Conservation (phyloP, 2,329 filamentous ascomycete genomes). For the Diplodia seriata region DNA sequence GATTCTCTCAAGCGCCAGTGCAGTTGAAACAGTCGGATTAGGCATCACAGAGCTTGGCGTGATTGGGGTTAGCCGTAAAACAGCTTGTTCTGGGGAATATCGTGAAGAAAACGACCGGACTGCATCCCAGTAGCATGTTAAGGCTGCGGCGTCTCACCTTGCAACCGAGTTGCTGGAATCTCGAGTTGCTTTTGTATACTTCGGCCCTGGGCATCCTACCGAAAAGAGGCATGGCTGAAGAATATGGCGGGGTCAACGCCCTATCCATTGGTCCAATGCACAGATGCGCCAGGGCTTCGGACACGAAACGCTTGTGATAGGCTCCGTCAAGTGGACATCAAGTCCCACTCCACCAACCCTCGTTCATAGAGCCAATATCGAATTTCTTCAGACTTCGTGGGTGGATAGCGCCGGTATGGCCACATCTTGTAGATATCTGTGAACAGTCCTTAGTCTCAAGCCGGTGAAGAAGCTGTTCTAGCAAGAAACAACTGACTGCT, state of each 20-base stretch:
- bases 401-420: background rate
- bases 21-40: background rate
- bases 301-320: constrained; percentile 2
- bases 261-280: background rate
- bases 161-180: background rate
- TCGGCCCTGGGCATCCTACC: constrained; percentile 3
- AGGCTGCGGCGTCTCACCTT: constrained; percentile 1
- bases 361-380: background rate
- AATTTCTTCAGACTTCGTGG: background rate
- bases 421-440: background rate
- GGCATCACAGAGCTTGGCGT: background rate
- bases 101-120: background rate
- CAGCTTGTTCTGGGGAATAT: background rate
- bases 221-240: constrained; percentile 10
- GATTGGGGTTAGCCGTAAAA: background rate
- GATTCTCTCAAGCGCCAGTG: background rate
- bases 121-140: background rate
- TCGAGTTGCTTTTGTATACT: background rate
- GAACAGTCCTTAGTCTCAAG: background rate
- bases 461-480: background rate
- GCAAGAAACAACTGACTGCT: background rate
- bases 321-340: background rate
- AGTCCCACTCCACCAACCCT: background rate
- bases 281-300: background rate
- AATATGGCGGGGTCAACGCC: background rate